A percentile compares a stretch with the other conserved stretches of the same genome.
phyloP scores from a whole-genome alignment of 495 filamentous ascomycete genomes.

The Penicillium mononematosum region DNA sequence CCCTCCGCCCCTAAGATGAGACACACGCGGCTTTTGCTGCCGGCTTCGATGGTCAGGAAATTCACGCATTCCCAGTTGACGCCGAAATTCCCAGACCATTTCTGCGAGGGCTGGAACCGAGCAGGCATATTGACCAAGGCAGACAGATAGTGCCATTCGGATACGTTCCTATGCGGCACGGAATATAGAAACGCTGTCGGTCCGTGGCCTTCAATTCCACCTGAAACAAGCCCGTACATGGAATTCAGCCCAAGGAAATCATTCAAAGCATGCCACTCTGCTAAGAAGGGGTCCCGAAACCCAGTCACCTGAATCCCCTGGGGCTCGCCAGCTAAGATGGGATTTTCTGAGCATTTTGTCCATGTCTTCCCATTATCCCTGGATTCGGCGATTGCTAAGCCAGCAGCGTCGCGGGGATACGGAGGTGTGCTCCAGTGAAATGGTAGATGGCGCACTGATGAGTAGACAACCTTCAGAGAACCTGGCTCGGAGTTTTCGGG shows the following conservation, averaged over 20 bases:
- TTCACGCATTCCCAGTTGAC: slow-evolving; percentile 22
- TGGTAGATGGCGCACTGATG: slow-evolving; percentile 16
- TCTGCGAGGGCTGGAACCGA: slow-evolving; percentile 4
- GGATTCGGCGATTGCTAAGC: slow-evolving; percentile 12
- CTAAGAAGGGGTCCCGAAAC: slow-evolving; percentile 14
- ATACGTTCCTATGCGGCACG: not conserved
- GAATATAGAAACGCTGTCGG: slow-evolving; percentile 17
- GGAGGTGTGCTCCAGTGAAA: slow-evolving; percentile 16
- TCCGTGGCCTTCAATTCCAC: slow-evolving; percentile 9
- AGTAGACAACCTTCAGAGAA: slow-evolving; percentile 16
- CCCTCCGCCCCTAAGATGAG: slow-evolving; percentile 23
- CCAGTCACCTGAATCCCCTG: slow-evolving; percentile 16
- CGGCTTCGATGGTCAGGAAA: slow-evolving; percentile 14
- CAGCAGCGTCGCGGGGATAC: slow-evolving; percentile 4
- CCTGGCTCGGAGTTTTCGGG: slow-evolving; percentile 3
- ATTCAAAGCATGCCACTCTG: slow-evolving; percentile 12
- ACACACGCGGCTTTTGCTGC: not conserved
- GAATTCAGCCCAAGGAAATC: slow-evolving; percentile 10
- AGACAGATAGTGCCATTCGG: slow-evolving; percentile 1
- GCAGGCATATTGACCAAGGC: not conserved
- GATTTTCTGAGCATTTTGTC: slow-evolving; percentile 13
- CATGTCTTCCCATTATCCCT: slow-evolving; percentile 15
- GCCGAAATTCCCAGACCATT: slow-evolving; percentile 22
- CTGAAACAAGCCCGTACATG: slow-evolving; percentile 15
- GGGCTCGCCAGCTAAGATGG: slow-evolving; percentile 18